Evolutionary conservation across 2,329 filamentous ascomycete species (phyloP), one percentile per base, ranked within the genome.

Genomic region (Tolypocladium pustulatum): DNA sequence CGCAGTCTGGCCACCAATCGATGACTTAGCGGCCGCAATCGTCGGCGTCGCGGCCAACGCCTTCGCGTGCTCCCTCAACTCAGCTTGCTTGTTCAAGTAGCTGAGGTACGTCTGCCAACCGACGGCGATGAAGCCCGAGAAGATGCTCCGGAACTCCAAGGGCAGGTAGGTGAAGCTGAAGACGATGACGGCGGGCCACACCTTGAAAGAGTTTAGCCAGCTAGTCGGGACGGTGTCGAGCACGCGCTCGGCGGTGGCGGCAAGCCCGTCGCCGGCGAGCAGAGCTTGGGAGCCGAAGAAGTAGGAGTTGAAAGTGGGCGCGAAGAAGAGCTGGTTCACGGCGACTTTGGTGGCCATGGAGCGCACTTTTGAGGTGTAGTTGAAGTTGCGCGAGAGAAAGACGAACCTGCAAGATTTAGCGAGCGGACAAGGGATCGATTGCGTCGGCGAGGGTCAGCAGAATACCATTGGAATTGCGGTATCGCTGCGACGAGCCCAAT

Each of bases 51-150:
- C 9, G 12, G 41, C 27, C 49, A 52, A 2, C 9, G 9, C 17
- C 49, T n/a, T 34, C 20, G 49, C 58, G 8, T 58, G 59, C 46
- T 64, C 62, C 51, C 54, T 52, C 51, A 61, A 69, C 70, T 91
- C 90, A 1, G 89, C 90, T 61, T 78, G 77, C 66, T 87, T 81
- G 67, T 96, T 96, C 67, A 96, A 72, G 72, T 85, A 89, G 65
- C 86, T 90, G 65, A 97, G 69, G 77, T 96, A 97, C 0, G 90
- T 91, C 80, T 96, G 92, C 92, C 92, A 97, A 0, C 89, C 89
- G 56, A 96, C 87, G 1, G 90, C 90, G 63, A 96, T 81, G 8
- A 88, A 75, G 1, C 89, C 90, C 0, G 88, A 84, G 65, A 96
- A 94, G 20, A 96, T 81, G 65, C 85, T 89, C 56, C 92, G 79